Evolutionary conservation across 1,284 basidiomycete genomes (phyloP), one percentile per base, ranked within the genome.

Genomic region (Inonotus obliquus): DNA sequence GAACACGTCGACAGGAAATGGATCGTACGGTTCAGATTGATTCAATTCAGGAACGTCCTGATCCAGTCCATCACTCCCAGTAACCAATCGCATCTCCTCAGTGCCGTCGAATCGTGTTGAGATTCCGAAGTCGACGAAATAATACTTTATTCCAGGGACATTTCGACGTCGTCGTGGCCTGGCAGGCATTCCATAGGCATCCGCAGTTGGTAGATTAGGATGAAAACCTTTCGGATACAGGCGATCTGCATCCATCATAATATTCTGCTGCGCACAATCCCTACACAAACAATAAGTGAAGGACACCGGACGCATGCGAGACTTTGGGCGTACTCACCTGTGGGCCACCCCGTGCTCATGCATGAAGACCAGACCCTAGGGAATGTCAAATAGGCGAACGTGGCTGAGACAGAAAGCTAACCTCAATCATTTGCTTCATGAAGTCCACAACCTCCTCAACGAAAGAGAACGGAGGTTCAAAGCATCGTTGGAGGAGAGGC

Each of bases 121-220:
- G 17, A 65, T 27, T 10, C 64, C 64, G 48, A 63, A 65, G 37
- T 64, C 63, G 7, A 51, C 47, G 62, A 71, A 71, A 59, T 65
- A 71, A 62, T 73, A 73, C 6, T 59, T 63, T 17, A 54, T 14
- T 11, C 25, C 32, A 6, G 27, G 19, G n/a, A 23, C n/a, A 35
- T 39, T 17, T 5, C 52, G 52, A 11, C 27, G 10, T 17, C 52
- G 52, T 7, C 29, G 37, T 17, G 52, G 52, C 10, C 32, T 39
- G 25, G 52, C 39, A 21, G 32, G 13, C 47, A 11, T 49, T 35
- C 52, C 52, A 7, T 23, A 13, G 14, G 29, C 37, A n/a, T 54
- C 52, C 13, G 21, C 25, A 29, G n/a, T 23, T 7, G 37, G 19
- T 2, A 37, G 4, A 35, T 9, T 19, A 21, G 52, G 52, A 53